Evolutionary conservation across 352 stramenopile genomes (phyloP), one percentile per base, ranked within the genome.

Genomic region (Phytophthora pinifolia): DNA sequence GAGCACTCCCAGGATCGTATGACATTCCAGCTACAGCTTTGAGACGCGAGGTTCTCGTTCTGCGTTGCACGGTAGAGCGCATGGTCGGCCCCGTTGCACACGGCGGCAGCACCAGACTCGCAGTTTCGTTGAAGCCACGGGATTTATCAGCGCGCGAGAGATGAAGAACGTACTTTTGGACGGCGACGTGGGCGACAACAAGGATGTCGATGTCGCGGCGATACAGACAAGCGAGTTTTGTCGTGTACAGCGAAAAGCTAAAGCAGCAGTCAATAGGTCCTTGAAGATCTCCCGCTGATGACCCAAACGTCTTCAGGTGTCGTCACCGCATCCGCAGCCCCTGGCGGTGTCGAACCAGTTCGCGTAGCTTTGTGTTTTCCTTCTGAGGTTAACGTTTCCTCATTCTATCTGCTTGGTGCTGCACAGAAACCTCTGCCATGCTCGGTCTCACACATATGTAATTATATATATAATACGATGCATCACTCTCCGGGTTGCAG

Each of bases 151-250:
- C 10, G 12, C 46, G 8, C 56, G 41, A 20, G n/a, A 29, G 10
- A 65, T 50, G 27, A 65, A 60, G 29, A 2, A 54, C 36, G 17
- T 60, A 65, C 31, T 50, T 65, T 13, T 39, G 55, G 36, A 35
- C 29, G 2, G 35, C 48, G 1, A 30, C 32, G 34, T 44, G 47
- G 2, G 38, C 13, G 9, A 43, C 30, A 10, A 53, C n/a, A 3
- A 12, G 34, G 15, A 44, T 27, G 1, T n/a, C 18, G 0, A 48
- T 17, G 6, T 12, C 34, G 2, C n/a, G 4, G 3, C 5, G 7
- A 48, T 6, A n/a, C 47, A 53, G 12, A 48, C 56, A 64, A 15
- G 8, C 42, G 56, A 1, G 56, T 64, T 4, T 43, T 53, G 9
- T 52, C 38, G 4, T 31, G 46, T 6, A 10, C 18, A 47, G 29